These are phyloP conservation scores for Leccinum rimulosum DNA, from an alignment of 768 basidiomycete genomes.

Conservation along the genomic window DNA sequence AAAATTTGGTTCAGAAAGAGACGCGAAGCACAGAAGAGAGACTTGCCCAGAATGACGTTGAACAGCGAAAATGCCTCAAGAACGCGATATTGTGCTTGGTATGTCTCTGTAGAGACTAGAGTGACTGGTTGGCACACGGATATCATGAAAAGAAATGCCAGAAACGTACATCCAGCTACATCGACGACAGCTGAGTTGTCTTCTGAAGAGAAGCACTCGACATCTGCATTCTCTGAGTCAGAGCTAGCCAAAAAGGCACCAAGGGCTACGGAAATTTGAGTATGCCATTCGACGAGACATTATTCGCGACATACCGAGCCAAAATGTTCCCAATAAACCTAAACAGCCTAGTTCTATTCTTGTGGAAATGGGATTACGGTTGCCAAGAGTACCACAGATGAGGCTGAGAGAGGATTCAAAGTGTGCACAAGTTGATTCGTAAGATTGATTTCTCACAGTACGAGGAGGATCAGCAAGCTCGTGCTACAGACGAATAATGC, in stretches of 20 bases:
- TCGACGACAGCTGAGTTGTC: conserved; percentile 53
- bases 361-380: conserved; percentile 76
- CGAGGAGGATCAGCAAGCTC: conserved; percentile 63
- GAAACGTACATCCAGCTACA: conserved; percentile 61
- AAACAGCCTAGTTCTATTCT: conserved; percentile 71
- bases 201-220: conserved; percentile 71
- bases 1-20: conserved; percentile 13
- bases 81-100: conserved; percentile 86
- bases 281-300: background rate
- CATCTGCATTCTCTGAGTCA: conserved; percentile 75
- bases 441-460: conserved; percentile 49
- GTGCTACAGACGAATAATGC: conserved; percentile 76
- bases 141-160: conserved; percentile 1
- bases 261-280: conserved; percentile 49
- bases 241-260: conserved; percentile 71
- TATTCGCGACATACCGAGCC: conserved; percentile 58
- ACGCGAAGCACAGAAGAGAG: background rate
- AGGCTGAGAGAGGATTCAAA: conserved; percentile 42
- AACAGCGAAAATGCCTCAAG: conserved; percentile 78
- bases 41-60: conserved; percentile 68
- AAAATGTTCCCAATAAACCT: conserved; percentile 70
- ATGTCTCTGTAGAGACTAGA: conserved; percentile 79
- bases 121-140: conserved; percentile 2
- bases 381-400: conserved; percentile 59
- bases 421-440: background rate